A percentile compares a stretch with the other conserved stretches of the same genome.
These are phyloP conservation scores for Gonapodya prolifera DNA, from an alignment of 192 early-diverging fungal genomes.

Conservation along the genomic window DNA sequence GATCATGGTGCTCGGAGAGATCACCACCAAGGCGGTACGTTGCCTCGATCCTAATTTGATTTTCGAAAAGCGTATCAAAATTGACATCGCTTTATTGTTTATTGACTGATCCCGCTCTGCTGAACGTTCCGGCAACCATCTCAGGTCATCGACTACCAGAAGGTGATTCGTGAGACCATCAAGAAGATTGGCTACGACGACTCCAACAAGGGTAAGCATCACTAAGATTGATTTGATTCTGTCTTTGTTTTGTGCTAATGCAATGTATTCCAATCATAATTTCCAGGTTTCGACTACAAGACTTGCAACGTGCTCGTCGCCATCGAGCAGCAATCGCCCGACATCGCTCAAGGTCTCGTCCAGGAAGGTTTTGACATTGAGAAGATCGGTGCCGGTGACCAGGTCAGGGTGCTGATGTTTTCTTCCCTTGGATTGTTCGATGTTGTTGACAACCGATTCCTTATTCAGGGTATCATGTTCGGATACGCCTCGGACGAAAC, in stretches of 20 bases:
- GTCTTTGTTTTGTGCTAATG: too few relatives aligned
- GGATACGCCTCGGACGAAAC: slow-evolving; percentile 98
- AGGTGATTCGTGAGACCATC: slow-evolving; percentile 97
- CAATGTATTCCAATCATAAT: too few relatives aligned
- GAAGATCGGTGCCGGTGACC: slow-evolving; percentile 99
- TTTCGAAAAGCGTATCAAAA: too few relatives aligned
- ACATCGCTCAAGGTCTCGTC: slow-evolving; percentile 95
- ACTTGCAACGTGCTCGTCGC: slow-evolving; percentile 99
- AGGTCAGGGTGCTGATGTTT: slow-evolving; percentile 44
- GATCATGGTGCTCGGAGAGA: slow-evolving; percentile 99
- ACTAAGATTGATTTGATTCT: background rate
- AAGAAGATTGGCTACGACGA: slow-evolving; percentile 99
- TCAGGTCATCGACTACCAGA: slow-evolving; percentile 98
- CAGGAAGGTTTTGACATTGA: slow-evolving; percentile 83
- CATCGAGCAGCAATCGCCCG: slow-evolving; percentile 99
- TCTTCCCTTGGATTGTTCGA: too few relatives aligned
- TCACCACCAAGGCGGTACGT: slow-evolving; percentile 98
- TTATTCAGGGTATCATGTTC: slow-evolving; percentile 47
- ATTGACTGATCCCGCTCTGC: too few relatives aligned
- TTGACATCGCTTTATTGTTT: too few relatives aligned
- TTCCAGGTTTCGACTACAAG: slow-evolving; percentile 93
- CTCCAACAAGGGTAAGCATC: slow-evolving; percentile 69
- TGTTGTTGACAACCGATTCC: background rate
- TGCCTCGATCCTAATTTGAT: too few relatives aligned
- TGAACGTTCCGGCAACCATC: too few relatives aligned